Conservation (phyloP, 495 filamentous ascomycete species). For the Lentithecium fluviatile region DNA sequence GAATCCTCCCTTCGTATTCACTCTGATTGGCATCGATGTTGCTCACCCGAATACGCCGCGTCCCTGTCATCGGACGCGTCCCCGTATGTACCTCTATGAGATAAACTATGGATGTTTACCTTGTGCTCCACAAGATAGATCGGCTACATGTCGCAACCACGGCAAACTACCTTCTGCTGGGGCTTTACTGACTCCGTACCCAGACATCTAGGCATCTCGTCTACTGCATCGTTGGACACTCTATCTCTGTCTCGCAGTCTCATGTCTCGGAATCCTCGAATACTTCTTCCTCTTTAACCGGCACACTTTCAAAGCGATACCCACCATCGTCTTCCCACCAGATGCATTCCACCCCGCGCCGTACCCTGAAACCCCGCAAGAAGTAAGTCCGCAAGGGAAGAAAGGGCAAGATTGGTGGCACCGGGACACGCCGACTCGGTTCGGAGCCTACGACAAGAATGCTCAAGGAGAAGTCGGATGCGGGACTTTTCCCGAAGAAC, state of each 20-base stretch:
- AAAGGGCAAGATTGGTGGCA: constrained; percentile 13
- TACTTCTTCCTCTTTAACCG: constrained; percentile 20
- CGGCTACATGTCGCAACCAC: too few relatives aligned
- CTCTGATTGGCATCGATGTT: too few relatives aligned
- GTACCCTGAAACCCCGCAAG: not conserved
- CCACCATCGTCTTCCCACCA: not conserved
- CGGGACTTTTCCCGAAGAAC: constrained; percentile 1
- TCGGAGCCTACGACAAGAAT: not conserved
- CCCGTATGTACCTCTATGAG: too few relatives aligned
- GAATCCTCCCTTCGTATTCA: too few relatives aligned
- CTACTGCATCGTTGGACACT: too few relatives aligned
- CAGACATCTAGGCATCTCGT: too few relatives aligned
- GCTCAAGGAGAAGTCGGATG: not conserved
- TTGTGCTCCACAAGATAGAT: too few relatives aligned
- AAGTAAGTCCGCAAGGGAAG: not conserved
- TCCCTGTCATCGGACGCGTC: too few relatives aligned
- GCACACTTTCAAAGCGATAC: not conserved
- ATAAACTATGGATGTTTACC: too few relatives aligned
- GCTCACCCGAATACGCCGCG: too few relatives aligned
- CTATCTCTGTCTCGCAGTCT: not conserved
- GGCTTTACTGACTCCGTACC: too few relatives aligned
- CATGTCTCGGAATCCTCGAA: constrained; percentile 1
- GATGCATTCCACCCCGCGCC: not conserved
- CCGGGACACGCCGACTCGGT: constrained; percentile 4
- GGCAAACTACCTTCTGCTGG: too few relatives aligned